phyloP scores from a whole-genome alignment of 192 early-diverging fungal genomes.

The Backusella westeae region DNA sequence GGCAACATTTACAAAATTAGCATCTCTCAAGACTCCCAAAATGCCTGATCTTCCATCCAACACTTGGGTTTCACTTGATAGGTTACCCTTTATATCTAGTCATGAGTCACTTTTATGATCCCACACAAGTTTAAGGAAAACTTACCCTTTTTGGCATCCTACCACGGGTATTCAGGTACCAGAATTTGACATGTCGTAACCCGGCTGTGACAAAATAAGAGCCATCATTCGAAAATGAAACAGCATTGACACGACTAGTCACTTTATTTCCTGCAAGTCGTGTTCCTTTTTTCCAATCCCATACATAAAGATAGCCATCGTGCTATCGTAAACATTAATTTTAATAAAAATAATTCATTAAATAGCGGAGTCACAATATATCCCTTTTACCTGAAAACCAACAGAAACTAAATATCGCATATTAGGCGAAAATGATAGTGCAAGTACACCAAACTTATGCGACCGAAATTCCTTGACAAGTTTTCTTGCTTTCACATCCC shows the following conservation, averaged over 20 bases:
- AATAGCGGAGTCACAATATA: background rate
- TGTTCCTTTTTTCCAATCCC: conserved; percentile 70
- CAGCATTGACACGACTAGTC: conserved; percentile 58
- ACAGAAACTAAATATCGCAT: conserved; percentile 67
- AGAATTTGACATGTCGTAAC: conserved; percentile 76
- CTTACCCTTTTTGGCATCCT: conserved; percentile 33
- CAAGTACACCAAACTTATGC: conserved; percentile 77
- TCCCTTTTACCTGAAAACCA: conserved; percentile 61
- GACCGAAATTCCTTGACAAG: conserved; percentile 63
- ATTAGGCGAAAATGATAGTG: conserved; percentile 71
- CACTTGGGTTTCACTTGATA: conserved; percentile 42
- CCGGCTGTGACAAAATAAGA: conserved; percentile 78
- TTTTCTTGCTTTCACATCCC: conserved; percentile 53
- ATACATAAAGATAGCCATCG: conserved; percentile 80
- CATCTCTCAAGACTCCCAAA: conserved; percentile 64
- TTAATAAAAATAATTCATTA: background rate
- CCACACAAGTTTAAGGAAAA: background rate
- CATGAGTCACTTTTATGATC: background rate
- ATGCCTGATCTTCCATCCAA: conserved; percentile 70
- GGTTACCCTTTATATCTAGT: conserved; percentile 22
- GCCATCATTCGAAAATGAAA: conserved; percentile 63
- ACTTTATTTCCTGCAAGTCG: conserved; percentile 64
- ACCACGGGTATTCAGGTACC: conserved; percentile 60
- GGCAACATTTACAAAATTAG: conserved; percentile 69
- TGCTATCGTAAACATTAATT: conserved; percentile 46